These are phyloP conservation scores for Nepenthes gracilis DNA, from an alignment of 148 eudicot genomes.

Conservation along the genomic window DNA sequence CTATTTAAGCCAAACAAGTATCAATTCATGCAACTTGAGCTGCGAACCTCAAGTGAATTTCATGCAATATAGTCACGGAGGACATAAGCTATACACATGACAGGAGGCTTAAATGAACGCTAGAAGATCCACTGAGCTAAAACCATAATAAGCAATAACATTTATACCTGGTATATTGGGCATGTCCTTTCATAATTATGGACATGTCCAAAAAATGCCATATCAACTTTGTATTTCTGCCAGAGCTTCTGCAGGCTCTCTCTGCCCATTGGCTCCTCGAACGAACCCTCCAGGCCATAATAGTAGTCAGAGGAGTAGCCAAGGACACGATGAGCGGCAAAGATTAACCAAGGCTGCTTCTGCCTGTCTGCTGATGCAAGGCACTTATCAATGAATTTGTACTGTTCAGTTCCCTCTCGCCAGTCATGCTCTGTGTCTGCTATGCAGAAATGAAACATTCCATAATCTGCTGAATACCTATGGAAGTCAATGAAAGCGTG, in stretches of 20 bases:
- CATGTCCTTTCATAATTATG: constrained; percentile 89
- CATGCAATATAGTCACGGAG: no score
- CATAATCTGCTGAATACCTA: constrained; percentile 90
- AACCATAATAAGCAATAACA: no score
- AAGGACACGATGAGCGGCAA: constrained; percentile 80
- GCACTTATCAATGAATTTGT: constrained; percentile 73
- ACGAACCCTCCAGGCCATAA: constrained; percentile 63
- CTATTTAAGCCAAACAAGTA: no score
- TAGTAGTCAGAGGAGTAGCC: constrained; percentile 61
- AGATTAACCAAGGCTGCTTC: constrained; percentile 92
- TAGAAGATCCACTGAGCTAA: no score
- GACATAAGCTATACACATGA: no score
- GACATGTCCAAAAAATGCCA: constrained; percentile 76
- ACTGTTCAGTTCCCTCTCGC: constrained; percentile 87
- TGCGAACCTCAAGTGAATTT: no score
- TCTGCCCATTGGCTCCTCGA: constrained; percentile 92
- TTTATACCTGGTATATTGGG: constrained; percentile 72
- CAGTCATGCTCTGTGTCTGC: constrained; percentile 93
- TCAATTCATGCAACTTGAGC: no score
- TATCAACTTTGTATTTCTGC: constrained; percentile 92
- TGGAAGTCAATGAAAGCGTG: not conserved
- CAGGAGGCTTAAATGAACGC: no score
- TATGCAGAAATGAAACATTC: constrained; percentile 87
- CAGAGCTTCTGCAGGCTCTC: constrained; percentile 91
- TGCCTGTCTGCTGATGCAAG: constrained; percentile 75